Evolutionary conservation across 148 eudicot genomes (phyloP), one percentile per base, ranked within the genome.

Genomic region (Rhododendron ovatum): DNA sequence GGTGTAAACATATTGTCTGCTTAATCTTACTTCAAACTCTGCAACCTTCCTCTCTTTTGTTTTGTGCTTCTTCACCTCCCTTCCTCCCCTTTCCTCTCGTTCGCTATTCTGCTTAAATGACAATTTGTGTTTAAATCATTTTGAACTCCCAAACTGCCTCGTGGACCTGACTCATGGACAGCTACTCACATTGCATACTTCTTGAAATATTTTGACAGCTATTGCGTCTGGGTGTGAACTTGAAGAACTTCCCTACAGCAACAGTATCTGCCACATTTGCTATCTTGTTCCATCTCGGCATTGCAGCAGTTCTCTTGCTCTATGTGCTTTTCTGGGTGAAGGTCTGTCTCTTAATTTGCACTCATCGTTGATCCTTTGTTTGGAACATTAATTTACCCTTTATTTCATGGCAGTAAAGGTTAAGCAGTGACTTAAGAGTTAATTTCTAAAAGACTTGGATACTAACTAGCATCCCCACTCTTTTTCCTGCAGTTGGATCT

Each of bases 301-400:
- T 96, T 87, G 98, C 93, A 61, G 94, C 98, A 30, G 96, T 96
- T 84, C 95, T 96, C 33, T 30, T 84, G 43, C 95, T 96, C 69
- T 96, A 95, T 82, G 86, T 48, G 8, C 91, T 96, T 77, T 96
- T 96, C 93, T 96, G 99, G 99, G 85, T 94, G 85, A 96, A 95
- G 99, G 99, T 96, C 39, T 85, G 91, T 86, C 43, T 78, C 77
- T 35, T 28, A 63, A 2, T 65, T 10, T 30, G 7, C 71, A 10
- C 50, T 47, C 50, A 9, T 47, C 12, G 12, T 47, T 47, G 45
- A 41, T 41, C 45, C 71, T n/a, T 65, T 41, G 45, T 41, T 37
- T 65, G n/a, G 71, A n/a, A 65, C n/a, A 47, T 47, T 7, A 47
- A 9, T 65, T 65, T n/a, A 26, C 71, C 13, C 71, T n/a, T n/a